Evolutionary conservation across 768 basidiomycete genomes (phyloP).

Genomic region (Mycena leptocephala): DNA sequence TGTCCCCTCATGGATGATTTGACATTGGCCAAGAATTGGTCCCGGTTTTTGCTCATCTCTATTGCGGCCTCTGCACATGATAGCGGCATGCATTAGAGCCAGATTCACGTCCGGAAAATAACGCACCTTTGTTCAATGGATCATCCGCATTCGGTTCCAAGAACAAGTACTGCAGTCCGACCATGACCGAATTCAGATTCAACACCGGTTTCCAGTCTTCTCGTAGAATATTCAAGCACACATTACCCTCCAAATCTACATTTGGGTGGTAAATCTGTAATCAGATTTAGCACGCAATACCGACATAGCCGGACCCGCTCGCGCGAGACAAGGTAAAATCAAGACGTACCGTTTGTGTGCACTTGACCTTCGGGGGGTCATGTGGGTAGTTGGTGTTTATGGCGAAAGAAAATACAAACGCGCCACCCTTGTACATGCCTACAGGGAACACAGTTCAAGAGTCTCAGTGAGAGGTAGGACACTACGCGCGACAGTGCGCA

Average conservation of each 20-base stretch:
- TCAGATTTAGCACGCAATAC: conserved; percentile 18
- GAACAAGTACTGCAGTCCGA: conserved; percentile 98
- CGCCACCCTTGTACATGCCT: conserved; percentile 99
- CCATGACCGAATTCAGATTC: conserved; percentile 98
- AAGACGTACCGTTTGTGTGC: conserved; percentile 86
- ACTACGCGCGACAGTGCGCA: conserved; percentile 48
- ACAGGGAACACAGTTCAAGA: neutral
- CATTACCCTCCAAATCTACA: conserved; percentile 97
- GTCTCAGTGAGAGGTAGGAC: neutral
- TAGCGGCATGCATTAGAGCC: conserved; percentile 16
- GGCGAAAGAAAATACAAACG: conserved; percentile 93
- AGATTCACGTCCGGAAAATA: neutral
- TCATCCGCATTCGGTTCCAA: conserved; percentile 99
- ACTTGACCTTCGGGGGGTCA: conserved; percentile 99
- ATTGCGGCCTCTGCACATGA: conserved; percentile 88
- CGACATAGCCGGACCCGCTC: neutral
- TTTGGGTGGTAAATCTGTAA: conserved; percentile 98
- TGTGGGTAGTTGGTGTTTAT: conserved; percentile 99
- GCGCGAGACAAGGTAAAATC: neutral
- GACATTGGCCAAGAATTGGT: conserved; percentile 89
- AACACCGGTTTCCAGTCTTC: conserved; percentile 99
- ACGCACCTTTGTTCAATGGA: conserved; percentile 96
- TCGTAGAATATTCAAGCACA: conserved; percentile 97
- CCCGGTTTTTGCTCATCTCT: conserved; percentile 92
- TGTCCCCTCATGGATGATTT: conserved; percentile 90